Base-by-base conservation (phyloP, 2,329 filamentous ascomycete genomes). In the Colletotrichum tofieldiae region DNA sequence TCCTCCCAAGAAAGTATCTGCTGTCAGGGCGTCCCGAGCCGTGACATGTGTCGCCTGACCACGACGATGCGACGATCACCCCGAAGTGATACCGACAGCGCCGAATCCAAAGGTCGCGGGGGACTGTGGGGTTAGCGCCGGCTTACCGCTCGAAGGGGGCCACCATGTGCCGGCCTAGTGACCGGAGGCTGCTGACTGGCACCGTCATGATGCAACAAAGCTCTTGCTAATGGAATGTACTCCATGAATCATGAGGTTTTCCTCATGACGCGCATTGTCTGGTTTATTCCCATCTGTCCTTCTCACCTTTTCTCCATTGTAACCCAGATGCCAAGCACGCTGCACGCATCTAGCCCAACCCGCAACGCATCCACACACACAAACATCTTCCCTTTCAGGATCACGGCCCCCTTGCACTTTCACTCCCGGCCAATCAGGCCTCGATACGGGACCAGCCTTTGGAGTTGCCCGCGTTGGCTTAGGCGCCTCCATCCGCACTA, bases 101-200 rank as follows among this genome's bases (percentile, higher is more conserved):
- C 59, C 65, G 69, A 69, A 71, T 23, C 49, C 43, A 35, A 51
- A 54, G 64, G 49, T 65, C 35, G 58, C 41, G 56, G 39, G 39
- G 35, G n/a, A 62, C 4, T 72, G 69, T 69, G 69, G 69, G 69
- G 69, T 62, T 69, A 69, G 69, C 59, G 65, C 69, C 65, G 69
- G 65, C 43, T 54, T 29, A 45, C 65, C 65, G 65, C 29, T 63
- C 69, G 64, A 56, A 56, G 52, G 35, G 32, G 52, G 23, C 69
- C 58, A 68, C 45, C 65, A 68, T 23, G 26, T 47, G 65, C 69
- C 69, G 69, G 58, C 65, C 69, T 45, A 69, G 69, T 72, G 69
- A 69, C 54, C 45, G 51, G 52, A 52, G 51, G 59, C 69, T 69
- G 69, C 65, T 69, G 69, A 72, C 69, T 41, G 12, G 35, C 56